Percentiles rank a stretch among this genome's conserved stretches.
phyloP scores from a whole-genome alignment of 768 basidiomycete species.

The Tricholoma flavovirens region DNA sequence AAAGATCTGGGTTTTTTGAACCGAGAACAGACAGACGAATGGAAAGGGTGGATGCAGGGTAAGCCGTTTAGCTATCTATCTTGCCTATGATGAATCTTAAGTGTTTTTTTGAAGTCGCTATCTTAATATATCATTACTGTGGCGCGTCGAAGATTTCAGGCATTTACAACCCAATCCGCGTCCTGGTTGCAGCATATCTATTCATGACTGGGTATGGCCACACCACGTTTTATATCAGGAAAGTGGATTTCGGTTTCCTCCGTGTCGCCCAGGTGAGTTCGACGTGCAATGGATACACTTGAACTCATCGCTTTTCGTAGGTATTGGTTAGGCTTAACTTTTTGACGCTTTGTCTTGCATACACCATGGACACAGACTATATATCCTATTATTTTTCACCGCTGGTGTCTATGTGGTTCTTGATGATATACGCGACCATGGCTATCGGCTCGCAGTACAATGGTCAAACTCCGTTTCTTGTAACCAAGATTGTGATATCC shows the following conservation, averaged over 20 bases:
- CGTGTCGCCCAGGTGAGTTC: constrained; percentile 63
- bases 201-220: constrained; percentile 96
- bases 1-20: constrained; percentile 88
- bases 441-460: constrained; percentile 66
- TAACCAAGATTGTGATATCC: constrained; percentile 66
- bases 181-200: constrained; percentile 82
- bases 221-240: constrained; percentile 83
- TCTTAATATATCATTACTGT: constrained; percentile 89
- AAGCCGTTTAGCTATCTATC: constrained; percentile 19
- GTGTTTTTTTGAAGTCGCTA: constrained; percentile 49
- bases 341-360: constrained; percentile 74
- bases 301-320: constrained; percentile 24
- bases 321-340: constrained; percentile 81
- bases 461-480: constrained; percentile 57
- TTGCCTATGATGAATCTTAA: background rate
- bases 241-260: constrained; percentile 77
- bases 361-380: constrained; percentile 90
- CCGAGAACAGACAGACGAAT: constrained; percentile 91
- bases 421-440: constrained; percentile 82
- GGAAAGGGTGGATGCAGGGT: constrained; percentile 99
- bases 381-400: constrained; percentile 90
- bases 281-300: constrained; percentile 1
- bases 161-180: constrained; percentile 90
- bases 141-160: constrained; percentile 87
- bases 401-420: constrained; percentile 85